A percentile compares a stretch with the other conserved stretches of the same genome.
These are phyloP conservation scores for Xanthoceras sorbifolium DNA, from an alignment of 345 rosid genomes.

Conservation along the genomic window DNA sequence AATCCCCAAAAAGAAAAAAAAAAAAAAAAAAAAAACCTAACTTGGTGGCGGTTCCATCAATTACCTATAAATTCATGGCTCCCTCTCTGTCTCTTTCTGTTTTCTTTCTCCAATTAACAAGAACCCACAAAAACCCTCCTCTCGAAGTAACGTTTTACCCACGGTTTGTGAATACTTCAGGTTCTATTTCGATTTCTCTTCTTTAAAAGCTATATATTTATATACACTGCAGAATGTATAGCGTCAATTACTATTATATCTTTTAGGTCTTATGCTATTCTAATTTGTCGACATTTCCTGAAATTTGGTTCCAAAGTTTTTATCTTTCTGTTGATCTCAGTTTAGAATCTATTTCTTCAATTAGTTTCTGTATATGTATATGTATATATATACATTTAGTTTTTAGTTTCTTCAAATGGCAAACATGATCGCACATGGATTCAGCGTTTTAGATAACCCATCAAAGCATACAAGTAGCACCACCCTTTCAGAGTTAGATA, in stretches of 20 bases:
- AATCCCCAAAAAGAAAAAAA: neutral
- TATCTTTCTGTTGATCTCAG: neutral
- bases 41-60: constrained; percentile 17
- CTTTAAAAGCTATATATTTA: neutral
- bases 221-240: neutral
- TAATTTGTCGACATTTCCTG: neutral
- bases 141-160: neutral
- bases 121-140: neutral
- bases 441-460: neutral
- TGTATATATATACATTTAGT: neutral
- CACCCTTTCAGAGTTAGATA: constrained; percentile 18
- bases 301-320: neutral
- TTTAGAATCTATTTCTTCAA: neutral
- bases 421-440: neutral
- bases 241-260: neutral
- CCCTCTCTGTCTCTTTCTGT: neutral
- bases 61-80: constrained; percentile 1
- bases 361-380: neutral
- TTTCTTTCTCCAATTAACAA: neutral
- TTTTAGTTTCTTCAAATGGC: neutral
- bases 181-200: neutral
- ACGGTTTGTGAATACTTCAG: neutral
- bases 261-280: neutral
- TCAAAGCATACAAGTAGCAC: neutral
- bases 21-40: neutral